Evolutionary conservation across 371 early-diverging fungal genomes (phyloP).

Genomic region (Zancudomyces culisetae): DNA sequence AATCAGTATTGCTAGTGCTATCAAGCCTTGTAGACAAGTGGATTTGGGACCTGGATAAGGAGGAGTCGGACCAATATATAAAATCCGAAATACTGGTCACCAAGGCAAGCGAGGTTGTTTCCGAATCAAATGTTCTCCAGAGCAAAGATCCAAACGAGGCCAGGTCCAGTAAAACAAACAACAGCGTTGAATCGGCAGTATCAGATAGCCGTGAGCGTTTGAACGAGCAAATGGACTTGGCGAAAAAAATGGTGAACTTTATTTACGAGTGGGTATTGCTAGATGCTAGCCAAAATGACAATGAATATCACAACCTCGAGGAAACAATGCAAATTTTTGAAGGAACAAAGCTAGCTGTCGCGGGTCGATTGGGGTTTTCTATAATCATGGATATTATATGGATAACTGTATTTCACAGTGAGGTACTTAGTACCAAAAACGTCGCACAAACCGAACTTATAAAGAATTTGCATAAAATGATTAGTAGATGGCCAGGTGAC

Average conservation of each 20-base stretch:
- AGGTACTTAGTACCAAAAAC: neutral
- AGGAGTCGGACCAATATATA: neutral
- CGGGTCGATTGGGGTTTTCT: neutral
- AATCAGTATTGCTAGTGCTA: neutral
- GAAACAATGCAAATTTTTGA: neutral
- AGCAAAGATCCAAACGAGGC: neutral
- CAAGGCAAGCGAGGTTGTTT: neutral
- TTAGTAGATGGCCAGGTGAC: neutral
- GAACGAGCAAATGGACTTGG: neutral
- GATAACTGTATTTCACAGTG: neutral
- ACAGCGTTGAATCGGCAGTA: neutral
- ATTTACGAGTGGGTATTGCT: neutral
- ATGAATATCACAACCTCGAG: neutral
- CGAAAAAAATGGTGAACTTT: neutral
- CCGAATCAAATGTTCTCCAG: neutral
- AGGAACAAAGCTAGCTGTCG: neutral
- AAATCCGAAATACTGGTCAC: neutral
- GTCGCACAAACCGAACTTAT: neutral
- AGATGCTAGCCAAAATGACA: neutral
- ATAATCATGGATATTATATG: neutral
- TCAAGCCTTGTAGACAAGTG: neutral
- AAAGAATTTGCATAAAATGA: neutral
- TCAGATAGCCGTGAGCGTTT: neutral
- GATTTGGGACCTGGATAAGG: neutral
- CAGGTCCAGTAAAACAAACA: neutral